These are phyloP conservation scores for Corchorus olitorius DNA, from an alignment of 345 rosid species.

Conservation along the genomic window DNA sequence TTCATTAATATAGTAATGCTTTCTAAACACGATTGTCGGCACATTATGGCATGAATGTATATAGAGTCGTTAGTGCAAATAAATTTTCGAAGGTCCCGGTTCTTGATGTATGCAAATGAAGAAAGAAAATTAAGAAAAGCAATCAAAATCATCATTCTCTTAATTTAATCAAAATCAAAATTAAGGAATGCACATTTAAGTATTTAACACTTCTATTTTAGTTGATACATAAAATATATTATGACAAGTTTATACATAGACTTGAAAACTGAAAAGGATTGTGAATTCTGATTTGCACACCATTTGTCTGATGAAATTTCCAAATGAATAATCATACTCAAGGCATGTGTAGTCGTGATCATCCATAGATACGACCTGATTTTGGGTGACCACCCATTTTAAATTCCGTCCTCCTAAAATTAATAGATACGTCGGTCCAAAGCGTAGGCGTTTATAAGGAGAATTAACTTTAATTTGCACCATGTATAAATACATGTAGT, in stretches of 20 bases:
- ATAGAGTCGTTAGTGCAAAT: no score
- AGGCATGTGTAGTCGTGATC: not conserved
- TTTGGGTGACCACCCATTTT: not conserved
- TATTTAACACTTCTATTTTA: not conserved
- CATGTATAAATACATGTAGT: no score
- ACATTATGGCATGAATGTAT: no score
- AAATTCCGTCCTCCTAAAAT: not conserved
- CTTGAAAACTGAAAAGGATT: not conserved
- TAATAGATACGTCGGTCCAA: not conserved
- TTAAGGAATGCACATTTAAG: no score
- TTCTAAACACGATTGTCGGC: no score
- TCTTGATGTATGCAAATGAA: no score
- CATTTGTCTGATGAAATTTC: not conserved
- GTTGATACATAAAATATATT: not conserved
- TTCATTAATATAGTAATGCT: no score
- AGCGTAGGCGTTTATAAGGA: not conserved
- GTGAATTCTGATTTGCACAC: no score
- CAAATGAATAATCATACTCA: not conserved
- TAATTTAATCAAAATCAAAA: no score
- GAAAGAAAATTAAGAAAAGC: no score
- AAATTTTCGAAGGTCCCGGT: no score
- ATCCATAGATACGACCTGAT: constrained; percentile 7
- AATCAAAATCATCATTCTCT: no score
- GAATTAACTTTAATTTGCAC: not conserved
- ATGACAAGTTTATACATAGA: not conserved